These are phyloP conservation scores for Cystobasidium ongulense DNA, from an alignment of 768 basidiomycete species.

Conservation along the genomic window DNA sequence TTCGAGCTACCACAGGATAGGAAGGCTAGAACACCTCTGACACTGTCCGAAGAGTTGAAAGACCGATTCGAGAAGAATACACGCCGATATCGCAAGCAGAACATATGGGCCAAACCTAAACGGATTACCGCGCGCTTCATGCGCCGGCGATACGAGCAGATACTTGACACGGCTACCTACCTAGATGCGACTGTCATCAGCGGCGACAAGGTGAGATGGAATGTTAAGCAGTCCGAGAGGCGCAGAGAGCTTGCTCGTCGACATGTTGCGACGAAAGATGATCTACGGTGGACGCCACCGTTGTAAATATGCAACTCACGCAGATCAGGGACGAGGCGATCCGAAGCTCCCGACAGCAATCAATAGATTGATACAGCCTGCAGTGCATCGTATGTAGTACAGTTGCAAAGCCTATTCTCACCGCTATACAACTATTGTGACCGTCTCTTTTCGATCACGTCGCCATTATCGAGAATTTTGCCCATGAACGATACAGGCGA, in stretches of 20 bases:
- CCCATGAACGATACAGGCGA: neutral
- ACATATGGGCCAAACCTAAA: neutral
- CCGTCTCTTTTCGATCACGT: neutral
- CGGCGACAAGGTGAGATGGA: neutral
- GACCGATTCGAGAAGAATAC: neutral
- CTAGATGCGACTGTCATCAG: neutral
- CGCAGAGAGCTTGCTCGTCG: neutral
- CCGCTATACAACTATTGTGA: neutral
- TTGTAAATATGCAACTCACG: too few species aligned
- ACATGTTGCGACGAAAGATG: neutral
- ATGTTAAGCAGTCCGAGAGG: neutral
- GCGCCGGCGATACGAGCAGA: constrained; percentile 10
- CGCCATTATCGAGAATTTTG: neutral
- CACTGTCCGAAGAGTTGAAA: neutral
- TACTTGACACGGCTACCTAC: neutral
- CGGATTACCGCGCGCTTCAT: constrained; percentile 9
- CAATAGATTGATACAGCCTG: too few species aligned
- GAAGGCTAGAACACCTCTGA: neutral
- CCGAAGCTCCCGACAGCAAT: too few species aligned
- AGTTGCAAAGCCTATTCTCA: too few species aligned
- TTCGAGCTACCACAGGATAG: neutral
- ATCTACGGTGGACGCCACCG: neutral
- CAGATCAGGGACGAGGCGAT: too few species aligned
- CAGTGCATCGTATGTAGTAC: too few species aligned
- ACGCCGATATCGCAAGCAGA: neutral